phyloP scores from a whole-genome alignment of 179 eudicot genomes.

The Beta corolliflora region DNA sequence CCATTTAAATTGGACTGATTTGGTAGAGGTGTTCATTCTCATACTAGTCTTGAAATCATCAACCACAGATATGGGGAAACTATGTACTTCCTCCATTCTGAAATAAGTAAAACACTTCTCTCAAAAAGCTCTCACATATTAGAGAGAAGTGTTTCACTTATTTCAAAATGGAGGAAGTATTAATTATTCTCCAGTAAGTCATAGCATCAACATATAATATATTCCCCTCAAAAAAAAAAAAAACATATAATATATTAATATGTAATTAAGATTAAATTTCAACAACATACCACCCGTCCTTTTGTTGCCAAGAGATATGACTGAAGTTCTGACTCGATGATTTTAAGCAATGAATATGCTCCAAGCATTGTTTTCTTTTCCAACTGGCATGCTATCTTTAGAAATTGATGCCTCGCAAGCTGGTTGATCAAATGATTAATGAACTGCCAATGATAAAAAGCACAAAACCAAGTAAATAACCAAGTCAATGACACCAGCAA shows the following conservation, averaged over 20 bases:
- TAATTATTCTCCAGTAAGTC: background rate
- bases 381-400: constrained; percentile 90
- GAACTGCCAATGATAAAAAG: constrained; percentile 51
- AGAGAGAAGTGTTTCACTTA: no score
- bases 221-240: no score
- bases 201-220: no score
- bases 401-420: constrained; percentile 90
- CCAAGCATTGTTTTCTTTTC: constrained; percentile 99
- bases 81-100: background rate
- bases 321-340: constrained; percentile 90
- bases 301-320: constrained; percentile 82
- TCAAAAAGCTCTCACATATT: no score
- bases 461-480: background rate
- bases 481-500: no score
- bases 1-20: background rate
- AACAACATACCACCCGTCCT: constrained; percentile 85
- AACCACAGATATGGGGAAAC: constrained; percentile 7
- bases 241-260: background rate
- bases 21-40: background rate
- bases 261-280: background rate
- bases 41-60: background rate
- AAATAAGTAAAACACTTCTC: no score
- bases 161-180: no score
- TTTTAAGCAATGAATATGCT: constrained; percentile 92
- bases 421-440: constrained; percentile 90